Percentiles rank a stretch among this genome's conserved stretches.
Conservation (phyloP, 371 early-diverging fungal genomes). For the Paraphysoderma sedebokerense region DNA sequence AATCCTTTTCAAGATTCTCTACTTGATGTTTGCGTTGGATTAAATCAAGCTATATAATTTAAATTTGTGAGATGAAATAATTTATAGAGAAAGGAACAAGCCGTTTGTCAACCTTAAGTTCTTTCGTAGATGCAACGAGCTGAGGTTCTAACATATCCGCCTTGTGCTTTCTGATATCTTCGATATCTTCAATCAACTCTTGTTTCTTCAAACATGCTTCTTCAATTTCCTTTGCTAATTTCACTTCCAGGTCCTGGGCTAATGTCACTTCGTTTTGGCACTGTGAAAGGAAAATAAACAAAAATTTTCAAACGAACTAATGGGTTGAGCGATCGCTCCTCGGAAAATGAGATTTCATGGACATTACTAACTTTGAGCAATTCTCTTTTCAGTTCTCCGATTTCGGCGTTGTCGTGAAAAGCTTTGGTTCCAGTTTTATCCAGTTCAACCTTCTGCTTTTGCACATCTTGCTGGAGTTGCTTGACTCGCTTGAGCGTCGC, state of each 20-base stretch:
- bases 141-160: conserved; percentile 41
- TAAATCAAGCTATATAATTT: conserved; percentile 28
- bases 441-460: conserved; percentile 23
- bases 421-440: conserved; percentile 19
- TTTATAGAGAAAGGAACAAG: not conserved
- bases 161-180: conserved; percentile 33
- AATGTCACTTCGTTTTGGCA: conserved; percentile 29
- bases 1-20: conserved; percentile 33
- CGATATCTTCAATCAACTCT: conserved; percentile 23
- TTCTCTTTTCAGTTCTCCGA: conserved; percentile 33
- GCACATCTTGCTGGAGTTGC: conserved; percentile 16
- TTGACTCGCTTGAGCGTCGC: conserved; percentile 16
- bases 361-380: conserved; percentile 18
- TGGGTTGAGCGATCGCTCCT: not conserved
- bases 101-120: conserved; percentile 22
- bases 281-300: conserved; percentile 7
- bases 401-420: conserved; percentile 23
- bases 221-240: conserved; percentile 19
- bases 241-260: conserved; percentile 21
- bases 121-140: conserved; percentile 30
- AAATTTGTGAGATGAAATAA: not conserved
- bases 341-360: not conserved
- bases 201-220: conserved; percentile 16
- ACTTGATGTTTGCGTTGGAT: conserved; percentile 30
- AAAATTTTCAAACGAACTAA: conserved; percentile 4